Evolutionary conservation across 2,329 filamentous ascomycete species (phyloP), one percentile per base, ranked within the genome.

Genomic region (Chaetothyriales sp.): DNA sequence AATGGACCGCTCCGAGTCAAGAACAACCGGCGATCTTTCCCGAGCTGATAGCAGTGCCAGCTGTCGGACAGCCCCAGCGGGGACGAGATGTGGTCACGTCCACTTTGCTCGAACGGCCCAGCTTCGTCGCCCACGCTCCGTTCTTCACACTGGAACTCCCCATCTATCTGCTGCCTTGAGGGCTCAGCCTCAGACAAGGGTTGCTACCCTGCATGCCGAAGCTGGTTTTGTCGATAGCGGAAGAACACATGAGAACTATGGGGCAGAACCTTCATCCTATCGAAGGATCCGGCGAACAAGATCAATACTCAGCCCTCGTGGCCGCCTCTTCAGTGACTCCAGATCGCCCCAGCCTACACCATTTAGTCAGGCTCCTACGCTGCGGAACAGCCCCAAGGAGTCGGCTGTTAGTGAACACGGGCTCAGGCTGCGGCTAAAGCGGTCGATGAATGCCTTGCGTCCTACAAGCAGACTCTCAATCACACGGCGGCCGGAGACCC

Each of bases 281-380:
- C 66, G 70, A 20, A 68, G 64, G 48, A 62, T 73, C 26, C 68
- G 68, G 28, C 73, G 69, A 55, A 64, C 71, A 6, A 70, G 66
- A 52, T 74, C 71, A n/a, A 70, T 73, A 69, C 70, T 72, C 50
- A 65, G 65, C 5, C 65, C 69, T 1, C 62, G 65, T 48, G 65
- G 63, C 32, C 61, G 64, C 28, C 63, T 3, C 12, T 22, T 42
- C 18, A 20, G 28, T 9, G n/a, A 26, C 22, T 22, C 10, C 20
- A 51, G 28, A 18, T 36, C 49, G 22, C 18, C 44, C 12, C 32
- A 25, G 15, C 43, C 46, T 9, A 60, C 58, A 19, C 51, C 53
- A n/a, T 46, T 49, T 28, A 47, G 19, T n/a, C 43, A 42, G 15
- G 42, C 19, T 18, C 51, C 49, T 32, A 49, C 54, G 2, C 49